Conservation (phyloP, 1,284 basidiomycete species). For the Pseudozyma thailandica region DNA sequence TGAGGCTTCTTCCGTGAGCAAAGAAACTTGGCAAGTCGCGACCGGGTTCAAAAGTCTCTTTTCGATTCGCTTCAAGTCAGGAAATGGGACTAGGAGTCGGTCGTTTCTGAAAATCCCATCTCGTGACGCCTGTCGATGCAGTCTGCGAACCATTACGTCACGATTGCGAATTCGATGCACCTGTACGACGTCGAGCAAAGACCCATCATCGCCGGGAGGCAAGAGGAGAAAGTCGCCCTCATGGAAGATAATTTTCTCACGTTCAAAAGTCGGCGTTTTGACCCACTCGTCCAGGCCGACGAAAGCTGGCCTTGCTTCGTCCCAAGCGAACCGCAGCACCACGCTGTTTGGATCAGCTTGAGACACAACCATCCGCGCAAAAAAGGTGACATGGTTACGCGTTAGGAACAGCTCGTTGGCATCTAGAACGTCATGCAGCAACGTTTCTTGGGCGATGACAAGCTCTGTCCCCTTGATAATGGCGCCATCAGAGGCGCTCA, state of each 20-base stretch:
- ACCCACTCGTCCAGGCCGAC: conserved; percentile 13
- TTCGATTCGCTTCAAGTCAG: background rate
- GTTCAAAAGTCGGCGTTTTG: no score
- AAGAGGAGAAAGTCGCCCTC: conserved; percentile 40
- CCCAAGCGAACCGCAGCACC: conserved; percentile 13
- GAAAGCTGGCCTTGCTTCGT: conserved; percentile 10
- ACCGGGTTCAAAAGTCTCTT: conserved; percentile 1
- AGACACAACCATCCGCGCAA: background rate
- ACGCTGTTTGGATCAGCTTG: conserved; percentile 7
- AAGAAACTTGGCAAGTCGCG: conserved; percentile 14
- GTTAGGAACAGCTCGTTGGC: conserved; percentile 19
- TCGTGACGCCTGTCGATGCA: conserved; percentile 8
- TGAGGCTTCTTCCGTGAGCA: background rate
- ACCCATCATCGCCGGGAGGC: background rate
- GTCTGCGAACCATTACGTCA: background rate
- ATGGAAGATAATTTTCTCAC: conserved; percentile 8
- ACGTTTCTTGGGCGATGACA: background rate
- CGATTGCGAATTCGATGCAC: conserved; percentile 13
- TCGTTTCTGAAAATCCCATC: conserved; percentile 24
- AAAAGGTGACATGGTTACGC: background rate
- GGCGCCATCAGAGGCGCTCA: background rate
- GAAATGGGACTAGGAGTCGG: conserved; percentile 11
- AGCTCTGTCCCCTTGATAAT: background rate
- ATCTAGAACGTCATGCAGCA: conserved; percentile 9
- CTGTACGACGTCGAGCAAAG: conserved; percentile 20